phyloP scores from a whole-genome alignment of 768 basidiomycete species.

The Phlebiopsis gigantea region DNA sequence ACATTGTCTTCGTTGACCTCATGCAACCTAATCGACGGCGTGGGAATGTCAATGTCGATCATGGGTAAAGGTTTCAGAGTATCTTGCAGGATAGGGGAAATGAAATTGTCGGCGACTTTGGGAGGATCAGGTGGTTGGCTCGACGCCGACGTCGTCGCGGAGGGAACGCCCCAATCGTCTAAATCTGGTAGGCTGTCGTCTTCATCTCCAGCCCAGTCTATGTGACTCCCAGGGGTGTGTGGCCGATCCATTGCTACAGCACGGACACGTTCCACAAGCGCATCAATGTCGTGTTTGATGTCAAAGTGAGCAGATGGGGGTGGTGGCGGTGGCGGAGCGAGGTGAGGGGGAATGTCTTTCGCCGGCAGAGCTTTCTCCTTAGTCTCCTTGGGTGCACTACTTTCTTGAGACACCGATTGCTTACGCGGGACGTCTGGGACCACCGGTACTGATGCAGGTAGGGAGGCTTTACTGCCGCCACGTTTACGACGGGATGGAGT shows the following conservation, averaged over 20 bases:
- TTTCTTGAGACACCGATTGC: conserved; percentile 16
- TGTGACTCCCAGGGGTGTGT: conserved; percentile 69
- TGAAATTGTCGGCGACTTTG: conserved; percentile 20
- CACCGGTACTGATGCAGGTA: conserved; percentile 12
- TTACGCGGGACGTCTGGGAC: conserved; percentile 15
- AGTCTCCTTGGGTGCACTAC: conserved; percentile 14
- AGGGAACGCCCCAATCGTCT: conserved; percentile 77
- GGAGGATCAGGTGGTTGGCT: background rate
- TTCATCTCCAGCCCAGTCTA: conserved; percentile 88
- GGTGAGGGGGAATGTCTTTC: conserved; percentile 60
- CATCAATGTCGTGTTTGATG: conserved; percentile 62
- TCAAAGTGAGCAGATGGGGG: conserved; percentile 36
- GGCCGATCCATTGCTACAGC: conserved; percentile 71
- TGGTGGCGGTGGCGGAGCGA: conserved; percentile 29
- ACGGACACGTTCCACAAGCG: conserved; percentile 72
- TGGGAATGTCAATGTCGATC: conserved; percentile 18
- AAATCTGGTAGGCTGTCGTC: conserved; percentile 77
- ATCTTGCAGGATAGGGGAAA: conserved; percentile 66
- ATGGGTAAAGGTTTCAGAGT: conserved; percentile 57
- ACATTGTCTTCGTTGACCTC: conserved; percentile 1
- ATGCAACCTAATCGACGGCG: conserved; percentile 10
- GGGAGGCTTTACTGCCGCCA: conserved; percentile 31
- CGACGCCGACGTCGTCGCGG: conserved; percentile 20
- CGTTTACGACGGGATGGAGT: conserved; percentile 46
- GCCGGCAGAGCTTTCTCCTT: conserved; percentile 19